These are phyloP conservation scores for Dactylellina leptospora DNA, from an alignment of 2,329 filamentous ascomycete species.

Conservation along the genomic window DNA sequence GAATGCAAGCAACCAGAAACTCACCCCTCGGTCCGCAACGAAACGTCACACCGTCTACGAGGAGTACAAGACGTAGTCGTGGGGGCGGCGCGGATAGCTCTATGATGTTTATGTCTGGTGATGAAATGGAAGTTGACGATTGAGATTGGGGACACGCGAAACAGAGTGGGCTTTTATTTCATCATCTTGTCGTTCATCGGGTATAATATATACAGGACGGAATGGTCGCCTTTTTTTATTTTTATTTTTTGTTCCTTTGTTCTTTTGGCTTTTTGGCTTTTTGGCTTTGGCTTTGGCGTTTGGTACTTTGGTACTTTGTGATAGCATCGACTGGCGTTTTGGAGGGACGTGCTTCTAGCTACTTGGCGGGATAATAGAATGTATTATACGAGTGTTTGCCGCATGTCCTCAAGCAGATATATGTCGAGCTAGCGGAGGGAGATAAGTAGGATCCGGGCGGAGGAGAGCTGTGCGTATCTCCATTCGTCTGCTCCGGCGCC, in stretches of 20 bases:
- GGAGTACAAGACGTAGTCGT: conserved; percentile 21
- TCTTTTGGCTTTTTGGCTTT: neutral
- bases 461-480: no score
- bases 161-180: no score
- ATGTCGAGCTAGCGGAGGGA: no score
- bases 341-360: no score
- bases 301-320: conserved; percentile 2
- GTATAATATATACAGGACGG: neutral
- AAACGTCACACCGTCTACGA: conserved; percentile 19
- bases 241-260: neutral
- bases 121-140: conserved; percentile 51
- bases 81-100: conserved; percentile 34
- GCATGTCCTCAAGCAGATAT: no score
- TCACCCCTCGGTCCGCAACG: conserved; percentile 22
- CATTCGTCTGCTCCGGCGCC: no score
- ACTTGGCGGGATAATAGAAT: no score
- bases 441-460: no score
- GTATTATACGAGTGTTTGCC: no score
- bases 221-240: neutral
- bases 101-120: conserved; percentile 46
- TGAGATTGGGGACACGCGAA: conserved; percentile 1
- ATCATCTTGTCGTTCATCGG: neutral
- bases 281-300: neutral
- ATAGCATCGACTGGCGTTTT: neutral
- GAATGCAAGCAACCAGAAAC: conserved; percentile 21